Evolutionary conservation across 1,139 yeast species (phyloP), one percentile per base, ranked within the genome.

Genomic region (Nakaseomyces bracarensis): DNA sequence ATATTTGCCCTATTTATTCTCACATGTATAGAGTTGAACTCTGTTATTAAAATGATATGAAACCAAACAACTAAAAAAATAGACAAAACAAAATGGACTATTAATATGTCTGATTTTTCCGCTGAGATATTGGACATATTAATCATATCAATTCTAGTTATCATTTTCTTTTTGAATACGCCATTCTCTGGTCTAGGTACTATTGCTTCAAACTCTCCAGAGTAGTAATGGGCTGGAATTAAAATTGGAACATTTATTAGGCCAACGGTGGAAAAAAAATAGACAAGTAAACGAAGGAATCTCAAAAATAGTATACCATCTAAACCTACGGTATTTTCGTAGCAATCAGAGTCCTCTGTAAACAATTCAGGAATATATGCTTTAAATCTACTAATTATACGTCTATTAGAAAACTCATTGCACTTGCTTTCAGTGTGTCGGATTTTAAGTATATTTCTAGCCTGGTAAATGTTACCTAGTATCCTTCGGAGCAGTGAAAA

Each of bases 221-320:
- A 65, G 21, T 53, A 44, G 47, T 60, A 67, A 55, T 81, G 80
- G 2, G 79, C 64, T 0, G 86, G 84, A 1, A 79, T 52, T 23
- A 82, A 60, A 0, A 79, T 63, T 0, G 79, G 66, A 43, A 79
- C 63, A 45, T 75, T 77, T 20, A 77, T 43, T 1, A 69, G 41
- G 0, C 83, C 77, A 19, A 79, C 59, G 0, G 71, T 65, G 1
- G 65, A 44, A 50, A 79, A 79, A 44, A 76, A 69, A 2, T 72
- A 49, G 27, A 72, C 54, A 18, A 79, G 50, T 2, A 76, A 63
- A 41, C 67, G 65, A 33, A 80, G 57, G 49, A 69, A 80, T 42
- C 87, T 58, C 3, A 80, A 51, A 49, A 80, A 77, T 50, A 77
- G 74, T 53, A 77, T 80, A 0, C 82, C 73, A 57, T 82, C 89